phyloP scores from a whole-genome alignment of 1,284 basidiomycete species.

The Somion occarium region DNA sequence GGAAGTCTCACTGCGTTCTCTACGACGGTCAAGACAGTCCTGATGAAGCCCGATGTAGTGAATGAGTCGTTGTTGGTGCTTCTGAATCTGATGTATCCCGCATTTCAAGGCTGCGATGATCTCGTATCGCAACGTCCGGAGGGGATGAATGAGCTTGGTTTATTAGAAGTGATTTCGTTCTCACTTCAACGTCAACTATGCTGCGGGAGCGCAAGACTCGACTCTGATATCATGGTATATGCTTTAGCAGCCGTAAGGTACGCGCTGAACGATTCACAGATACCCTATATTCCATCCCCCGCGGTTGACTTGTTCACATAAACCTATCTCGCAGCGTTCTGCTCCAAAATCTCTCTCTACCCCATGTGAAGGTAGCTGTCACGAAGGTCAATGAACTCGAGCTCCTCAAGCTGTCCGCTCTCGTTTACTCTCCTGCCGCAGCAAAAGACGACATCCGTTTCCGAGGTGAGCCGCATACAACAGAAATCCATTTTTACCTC shows the following conservation, averaged over 20 bases:
- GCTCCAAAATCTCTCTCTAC: not conserved
- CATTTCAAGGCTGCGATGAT: not conserved
- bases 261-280: too few species aligned
- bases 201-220: not conserved
- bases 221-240: not conserved
- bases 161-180: not conserved
- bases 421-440: not conserved
- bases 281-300: too few species aligned
- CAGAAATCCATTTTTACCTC: not conserved
- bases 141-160: not conserved
- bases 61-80: not conserved
- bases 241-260: not conserved
- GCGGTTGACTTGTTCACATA: not conserved
- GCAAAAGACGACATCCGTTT: not conserved
- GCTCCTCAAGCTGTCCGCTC: not conserved
- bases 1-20: not conserved
- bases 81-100: not conserved
- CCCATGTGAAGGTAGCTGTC: not conserved
- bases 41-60: not conserved
- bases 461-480: not conserved
- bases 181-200: not conserved
- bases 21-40: not conserved
- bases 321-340: not conserved
- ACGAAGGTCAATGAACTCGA: not conserved
- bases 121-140: not conserved